Percentiles rank a stretch among this genome's conserved stretches.
Evolutionary conservation across 2,329 filamentous ascomycete species (phyloP).

Genomic region (Myriosclerotinia scirpicola): DNA sequence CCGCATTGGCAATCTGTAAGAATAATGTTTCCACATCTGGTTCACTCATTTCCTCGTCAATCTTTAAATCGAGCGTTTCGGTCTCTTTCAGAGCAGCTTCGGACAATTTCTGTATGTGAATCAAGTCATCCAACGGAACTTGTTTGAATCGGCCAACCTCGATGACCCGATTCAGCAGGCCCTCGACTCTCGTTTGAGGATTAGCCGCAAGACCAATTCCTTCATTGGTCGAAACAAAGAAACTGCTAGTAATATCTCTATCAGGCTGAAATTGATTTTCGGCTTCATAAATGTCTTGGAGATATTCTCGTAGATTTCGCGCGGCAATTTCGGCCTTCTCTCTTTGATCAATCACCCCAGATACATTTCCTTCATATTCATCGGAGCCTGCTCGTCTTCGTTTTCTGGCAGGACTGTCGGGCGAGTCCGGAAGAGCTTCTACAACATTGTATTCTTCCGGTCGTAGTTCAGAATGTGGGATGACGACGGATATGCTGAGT

Average conservation of each 20-base stretch:
- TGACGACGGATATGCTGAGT: conserved; percentile 34
- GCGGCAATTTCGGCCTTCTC: conserved; percentile 77
- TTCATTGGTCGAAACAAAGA: conserved; percentile 56
- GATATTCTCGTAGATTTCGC: conserved; percentile 65
- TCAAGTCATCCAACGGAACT: conserved; percentile 72
- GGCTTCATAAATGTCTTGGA: conserved; percentile 72
- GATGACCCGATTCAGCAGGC: conserved; percentile 70
- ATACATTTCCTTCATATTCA: conserved; percentile 56
- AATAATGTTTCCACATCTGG: conserved; percentile 70
- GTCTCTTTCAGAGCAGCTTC: conserved; percentile 70
- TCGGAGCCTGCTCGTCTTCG: conserved; percentile 52
- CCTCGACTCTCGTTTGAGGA: conserved; percentile 71
- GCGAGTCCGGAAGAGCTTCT: conserved; percentile 36
- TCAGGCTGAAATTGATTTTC: conserved; percentile 67
- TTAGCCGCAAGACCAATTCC: conserved; percentile 64
- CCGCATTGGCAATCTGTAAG: conserved; percentile 63
- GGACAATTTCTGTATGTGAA: conserved; percentile 75
- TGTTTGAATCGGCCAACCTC: conserved; percentile 65
- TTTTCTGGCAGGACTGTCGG: conserved; percentile 44
- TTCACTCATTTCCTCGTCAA: conserved; percentile 68
- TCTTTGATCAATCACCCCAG: conserved; percentile 71
- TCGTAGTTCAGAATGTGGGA: conserved; percentile 35
- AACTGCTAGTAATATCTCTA: conserved; percentile 41
- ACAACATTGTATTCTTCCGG: conserved; percentile 37
- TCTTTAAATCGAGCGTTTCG: conserved; percentile 64